These are phyloP conservation scores for Didymella exigua DNA, from an alignment of 2,329 filamentous ascomycete species.

Conservation along the genomic window DNA sequence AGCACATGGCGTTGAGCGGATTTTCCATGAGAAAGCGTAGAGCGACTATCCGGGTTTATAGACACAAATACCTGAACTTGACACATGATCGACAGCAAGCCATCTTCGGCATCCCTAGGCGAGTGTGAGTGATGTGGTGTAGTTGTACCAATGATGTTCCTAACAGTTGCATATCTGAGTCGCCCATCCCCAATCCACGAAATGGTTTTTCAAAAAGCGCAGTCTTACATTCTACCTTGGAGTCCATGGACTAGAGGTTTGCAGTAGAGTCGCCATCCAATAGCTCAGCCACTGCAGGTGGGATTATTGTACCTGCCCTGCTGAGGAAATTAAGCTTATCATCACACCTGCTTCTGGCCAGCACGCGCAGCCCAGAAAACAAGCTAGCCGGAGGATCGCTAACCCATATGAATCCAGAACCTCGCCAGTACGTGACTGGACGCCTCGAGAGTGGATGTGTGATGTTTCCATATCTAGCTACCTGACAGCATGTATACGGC, in stretches of 20 bases:
- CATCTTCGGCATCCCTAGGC: not conserved
- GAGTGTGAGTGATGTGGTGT: not conserved
- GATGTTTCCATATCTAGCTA: not conserved
- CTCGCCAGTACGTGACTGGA: not conserved
- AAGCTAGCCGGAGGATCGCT: not conserved
- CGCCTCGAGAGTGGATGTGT: not conserved
- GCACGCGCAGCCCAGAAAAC: constrained; percentile 3
- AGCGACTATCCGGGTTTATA: not conserved
- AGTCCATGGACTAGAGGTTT: no score
- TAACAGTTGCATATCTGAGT: constrained; percentile 1
- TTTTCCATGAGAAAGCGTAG: constrained; percentile 10
- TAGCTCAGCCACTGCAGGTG: no score
- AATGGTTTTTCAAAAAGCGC: not conserved
- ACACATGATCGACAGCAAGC: not conserved
- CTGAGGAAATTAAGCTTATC: no score
- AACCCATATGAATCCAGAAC: not conserved
- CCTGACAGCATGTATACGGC: not conserved
- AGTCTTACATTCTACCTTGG: not conserved
- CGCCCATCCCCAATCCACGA: not conserved
- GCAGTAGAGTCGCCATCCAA: no score
- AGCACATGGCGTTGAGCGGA: constrained; percentile 15
- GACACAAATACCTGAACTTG: not conserved
- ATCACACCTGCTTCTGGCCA: no score
- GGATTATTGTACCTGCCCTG: no score
- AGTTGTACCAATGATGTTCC: constrained; percentile 5